Percentiles rank a stretch among this genome's conserved stretches.
phyloP scores from a whole-genome alignment of 768 basidiomycete genomes.

The Termitomyces sp. region DNA sequence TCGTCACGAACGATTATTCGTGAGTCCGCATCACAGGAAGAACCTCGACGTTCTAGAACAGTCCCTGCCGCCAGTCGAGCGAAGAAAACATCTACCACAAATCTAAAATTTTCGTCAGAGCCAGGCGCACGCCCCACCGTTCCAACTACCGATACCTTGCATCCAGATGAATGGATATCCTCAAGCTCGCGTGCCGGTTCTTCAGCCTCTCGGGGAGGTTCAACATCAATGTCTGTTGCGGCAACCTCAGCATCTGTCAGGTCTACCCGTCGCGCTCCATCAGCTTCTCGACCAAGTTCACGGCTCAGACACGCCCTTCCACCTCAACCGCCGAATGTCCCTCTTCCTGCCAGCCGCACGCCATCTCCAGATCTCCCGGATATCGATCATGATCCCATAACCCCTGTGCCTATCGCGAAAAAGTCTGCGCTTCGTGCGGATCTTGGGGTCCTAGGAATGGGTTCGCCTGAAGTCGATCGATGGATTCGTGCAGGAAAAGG shows the following conservation, averaged over 20 bases:
- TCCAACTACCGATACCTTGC: neutral
- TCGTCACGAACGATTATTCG: slow-evolving; percentile 5
- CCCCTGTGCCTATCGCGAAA: slow-evolving; percentile 25
- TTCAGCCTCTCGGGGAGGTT: slow-evolving; percentile 8
- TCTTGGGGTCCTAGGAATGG: slow-evolving; percentile 38
- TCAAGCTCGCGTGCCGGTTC: slow-evolving; percentile 5
- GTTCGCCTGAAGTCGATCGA: slow-evolving; percentile 48
- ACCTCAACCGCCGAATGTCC: slow-evolving; percentile 12
- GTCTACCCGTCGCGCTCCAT: slow-evolving; percentile 12
- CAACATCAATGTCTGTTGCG: slow-evolving; percentile 14
- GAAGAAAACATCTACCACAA: slow-evolving; percentile 16
- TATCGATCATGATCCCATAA: slow-evolving; percentile 26
- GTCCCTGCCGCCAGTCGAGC: slow-evolving; percentile 19
- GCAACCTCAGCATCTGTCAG: slow-evolving; percentile 5
- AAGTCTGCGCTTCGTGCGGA: slow-evolving; percentile 12
- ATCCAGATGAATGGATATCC: neutral
- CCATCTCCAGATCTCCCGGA: slow-evolving; percentile 42
- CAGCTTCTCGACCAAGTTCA: slow-evolving; percentile 21
- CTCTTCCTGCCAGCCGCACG: slow-evolving; percentile 27
- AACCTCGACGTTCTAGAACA: slow-evolving; percentile 25
- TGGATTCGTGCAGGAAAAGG: slow-evolving; percentile 44
- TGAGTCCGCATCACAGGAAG: slow-evolving; percentile 8
- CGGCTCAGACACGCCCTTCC: slow-evolving; percentile 23
- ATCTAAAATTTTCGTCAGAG: neutral
- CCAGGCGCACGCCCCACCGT: neutral